Evolutionary conservation across 2,329 filamentous ascomycete genomes (phyloP).

Genomic region (Thermomyces lanuginosus): DNA sequence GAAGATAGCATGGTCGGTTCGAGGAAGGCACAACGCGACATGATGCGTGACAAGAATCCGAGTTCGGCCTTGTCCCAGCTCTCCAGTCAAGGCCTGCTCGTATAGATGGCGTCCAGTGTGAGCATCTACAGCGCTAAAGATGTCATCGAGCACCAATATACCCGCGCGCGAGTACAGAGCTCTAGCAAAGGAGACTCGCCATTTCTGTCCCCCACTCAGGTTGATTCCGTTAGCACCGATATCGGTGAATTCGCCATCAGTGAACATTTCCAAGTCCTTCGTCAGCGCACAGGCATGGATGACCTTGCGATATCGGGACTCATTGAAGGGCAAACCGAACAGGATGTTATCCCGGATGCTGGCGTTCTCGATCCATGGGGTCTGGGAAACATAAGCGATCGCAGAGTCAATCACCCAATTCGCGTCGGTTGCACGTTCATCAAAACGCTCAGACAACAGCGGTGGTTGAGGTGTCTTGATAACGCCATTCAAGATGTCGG

Average conservation of each 20-base stretch:
- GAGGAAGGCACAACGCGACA: conserved; percentile 52
- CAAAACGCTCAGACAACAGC: conserved; percentile 39
- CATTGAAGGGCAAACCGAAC: conserved; percentile 55
- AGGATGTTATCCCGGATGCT: conserved; percentile 63
- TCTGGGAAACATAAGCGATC: conserved; percentile 61
- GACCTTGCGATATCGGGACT: conserved; percentile 53
- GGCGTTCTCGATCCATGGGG: conserved; percentile 73
- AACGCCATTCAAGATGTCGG: conserved; percentile 48
- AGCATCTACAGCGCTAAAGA: conserved; percentile 66
- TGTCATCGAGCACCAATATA: conserved; percentile 64
- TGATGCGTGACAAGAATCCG: conserved; percentile 70
- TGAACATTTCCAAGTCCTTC: conserved; percentile 60
- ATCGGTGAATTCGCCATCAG: conserved; percentile 62
- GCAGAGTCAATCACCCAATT: conserved; percentile 55
- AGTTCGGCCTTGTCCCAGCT: conserved; percentile 52
- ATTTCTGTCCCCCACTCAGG: conserved; percentile 67
- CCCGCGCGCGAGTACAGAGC: conserved; percentile 65
- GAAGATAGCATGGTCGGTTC: conserved; percentile 58
- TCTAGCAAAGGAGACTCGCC: conserved; percentile 64
- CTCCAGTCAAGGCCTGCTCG: conserved; percentile 56
- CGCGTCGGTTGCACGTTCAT: conserved; percentile 41
- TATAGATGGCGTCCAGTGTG: conserved; percentile 68
- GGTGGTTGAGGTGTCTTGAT: conserved; percentile 38
- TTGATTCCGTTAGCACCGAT: conserved; percentile 77
- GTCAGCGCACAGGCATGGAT: conserved; percentile 55